Conservation (phyloP, 192 early-diverging fungal genomes). For the Dispira simplex region DNA sequence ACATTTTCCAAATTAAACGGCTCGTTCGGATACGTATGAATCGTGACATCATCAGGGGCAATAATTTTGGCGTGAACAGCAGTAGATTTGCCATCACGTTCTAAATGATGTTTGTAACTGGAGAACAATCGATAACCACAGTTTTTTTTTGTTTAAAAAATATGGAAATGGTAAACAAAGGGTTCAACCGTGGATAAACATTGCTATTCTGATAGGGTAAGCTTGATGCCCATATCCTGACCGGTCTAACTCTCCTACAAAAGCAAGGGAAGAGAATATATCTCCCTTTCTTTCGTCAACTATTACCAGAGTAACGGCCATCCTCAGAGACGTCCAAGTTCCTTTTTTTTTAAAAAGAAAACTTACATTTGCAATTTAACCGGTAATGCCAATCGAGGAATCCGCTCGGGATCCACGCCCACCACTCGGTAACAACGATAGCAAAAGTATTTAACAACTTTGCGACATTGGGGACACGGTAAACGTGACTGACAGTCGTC, state of each 20-base stretch:
- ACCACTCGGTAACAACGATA: slow-evolving; percentile 47
- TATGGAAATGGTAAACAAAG: too few species aligned
- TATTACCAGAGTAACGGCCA: background rate
- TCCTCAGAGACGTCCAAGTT: background rate
- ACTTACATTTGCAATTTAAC: slow-evolving; percentile 53
- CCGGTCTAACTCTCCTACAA: background rate
- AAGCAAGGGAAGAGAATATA: background rate
- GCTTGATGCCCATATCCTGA: too few species aligned
- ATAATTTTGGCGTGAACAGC: slow-evolving; percentile 71
- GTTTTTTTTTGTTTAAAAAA: too few species aligned
- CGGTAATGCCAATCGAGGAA: slow-evolving; percentile 53
- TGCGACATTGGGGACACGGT: slow-evolving; percentile 42
- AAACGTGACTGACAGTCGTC: background rate
- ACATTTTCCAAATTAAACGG: slow-evolving; percentile 46
- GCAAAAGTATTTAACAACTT: slow-evolving; percentile 54
- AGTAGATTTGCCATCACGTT: slow-evolving; percentile 76
- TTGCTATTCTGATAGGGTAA: too few species aligned
- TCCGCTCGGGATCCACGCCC: slow-evolving; percentile 19
- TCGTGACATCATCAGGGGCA: slow-evolving; percentile 45
- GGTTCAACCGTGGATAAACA: too few species aligned
- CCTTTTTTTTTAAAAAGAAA: slow-evolving; percentile 10
- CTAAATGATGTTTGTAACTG: slow-evolving; percentile 63
- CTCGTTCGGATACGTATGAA: slow-evolving; percentile 33
- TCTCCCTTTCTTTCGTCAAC: too few species aligned
- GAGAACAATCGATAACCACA: background rate